Conservation (phyloP, 257 asterid genomes). For the Orobanche coerulescens region DNA sequence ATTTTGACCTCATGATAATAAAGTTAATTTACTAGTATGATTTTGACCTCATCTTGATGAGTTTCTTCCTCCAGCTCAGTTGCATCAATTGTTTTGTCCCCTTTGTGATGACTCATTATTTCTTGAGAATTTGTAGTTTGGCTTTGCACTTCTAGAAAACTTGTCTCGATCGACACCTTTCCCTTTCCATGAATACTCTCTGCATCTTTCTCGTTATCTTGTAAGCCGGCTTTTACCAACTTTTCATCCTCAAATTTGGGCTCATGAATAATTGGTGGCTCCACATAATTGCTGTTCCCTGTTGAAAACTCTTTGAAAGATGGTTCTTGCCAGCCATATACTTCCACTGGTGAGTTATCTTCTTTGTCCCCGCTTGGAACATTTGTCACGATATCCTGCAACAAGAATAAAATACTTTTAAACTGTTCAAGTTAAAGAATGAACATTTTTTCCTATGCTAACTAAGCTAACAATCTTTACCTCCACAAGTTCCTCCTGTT, state of each 20-base stretch:
- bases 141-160: slow-evolving; percentile 13
- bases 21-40: background rate
- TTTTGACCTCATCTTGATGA: background rate
- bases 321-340: slow-evolving; percentile 4
- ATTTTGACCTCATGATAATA: background rate
- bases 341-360: background rate
- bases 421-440: background rate
- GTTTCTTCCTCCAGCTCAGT: background rate
- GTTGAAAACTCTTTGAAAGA: background rate
- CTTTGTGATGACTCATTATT: background rate
- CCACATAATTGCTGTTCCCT: background rate
- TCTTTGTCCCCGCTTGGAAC: background rate
- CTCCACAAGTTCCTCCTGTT: slow-evolving; percentile 6
- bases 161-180: slow-evolving; percentile 14
- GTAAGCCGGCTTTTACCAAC: background rate
- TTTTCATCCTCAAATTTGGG: slow-evolving; percentile 3
- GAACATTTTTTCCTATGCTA: background rate
- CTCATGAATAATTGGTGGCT: background rate
- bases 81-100: slow-evolving; percentile 17
- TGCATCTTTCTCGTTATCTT: background rate
- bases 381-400: slow-evolving; percentile 7
- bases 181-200: background rate
- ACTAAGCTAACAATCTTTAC: background rate
- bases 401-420: background rate
- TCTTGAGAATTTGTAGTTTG: slow-evolving; percentile 9